Evolutionary conservation across 1,284 basidiomycete species (phyloP).

Genomic region (Irpex sp.): DNA sequence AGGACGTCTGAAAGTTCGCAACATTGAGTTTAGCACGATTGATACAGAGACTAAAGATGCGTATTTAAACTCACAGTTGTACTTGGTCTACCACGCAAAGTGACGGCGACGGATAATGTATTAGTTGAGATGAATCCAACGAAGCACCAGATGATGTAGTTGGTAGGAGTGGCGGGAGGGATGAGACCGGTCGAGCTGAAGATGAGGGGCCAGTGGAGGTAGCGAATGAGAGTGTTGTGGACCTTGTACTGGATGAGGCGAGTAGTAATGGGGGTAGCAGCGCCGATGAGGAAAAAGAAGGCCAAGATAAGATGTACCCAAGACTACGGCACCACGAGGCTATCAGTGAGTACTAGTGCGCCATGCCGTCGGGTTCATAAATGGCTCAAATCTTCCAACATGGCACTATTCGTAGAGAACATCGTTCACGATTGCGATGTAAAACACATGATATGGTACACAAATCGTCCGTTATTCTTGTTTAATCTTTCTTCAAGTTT

Average conservation of each 20-base stretch:
- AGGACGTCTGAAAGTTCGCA: constrained; percentile 37
- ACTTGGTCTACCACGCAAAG: constrained; percentile 55
- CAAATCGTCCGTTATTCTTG: not conserved
- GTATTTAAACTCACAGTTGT: constrained; percentile 31
- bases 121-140: constrained; percentile 55
- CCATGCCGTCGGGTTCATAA: too few relatives aligned
- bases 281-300: constrained; percentile 59
- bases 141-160: constrained; percentile 48
- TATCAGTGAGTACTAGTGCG: too few relatives aligned
- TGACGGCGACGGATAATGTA: constrained; percentile 46
- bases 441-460: too few relatives aligned
- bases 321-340: too few relatives aligned
- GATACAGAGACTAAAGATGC: not conserved
- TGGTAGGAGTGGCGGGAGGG: constrained; percentile 45
- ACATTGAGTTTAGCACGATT: not conserved
- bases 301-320: too few relatives aligned
- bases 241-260: constrained; percentile 38
- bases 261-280: constrained; percentile 37
- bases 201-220: constrained; percentile 51
- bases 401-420: too few relatives aligned
- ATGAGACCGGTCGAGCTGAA: constrained; percentile 50
- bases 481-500: not conserved
- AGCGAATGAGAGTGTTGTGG: constrained; percentile 41
- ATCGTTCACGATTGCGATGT: too few relatives aligned
- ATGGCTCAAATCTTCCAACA: too few relatives aligned